A percentile compares a stretch with the other conserved stretches of the same genome.
Conservation (phyloP, 352 stramenopile genomes). For the Chrysophaeum taylorii region DNA sequence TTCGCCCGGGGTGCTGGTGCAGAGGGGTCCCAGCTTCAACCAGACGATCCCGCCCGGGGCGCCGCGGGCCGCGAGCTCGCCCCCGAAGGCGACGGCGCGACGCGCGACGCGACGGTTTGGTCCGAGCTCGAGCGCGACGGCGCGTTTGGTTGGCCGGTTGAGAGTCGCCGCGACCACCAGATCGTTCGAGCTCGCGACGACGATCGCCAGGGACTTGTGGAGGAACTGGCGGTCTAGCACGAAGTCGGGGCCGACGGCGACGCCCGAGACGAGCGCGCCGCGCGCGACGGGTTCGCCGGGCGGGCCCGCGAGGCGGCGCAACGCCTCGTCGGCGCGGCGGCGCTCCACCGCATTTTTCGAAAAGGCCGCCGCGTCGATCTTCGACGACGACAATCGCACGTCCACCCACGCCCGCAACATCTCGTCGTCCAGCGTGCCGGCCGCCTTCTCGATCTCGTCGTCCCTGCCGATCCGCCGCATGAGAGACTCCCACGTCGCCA, state of each 20-base stretch:
- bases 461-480: conserved; percentile 49
- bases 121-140: conserved; percentile 21
- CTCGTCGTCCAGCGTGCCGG: conserved; percentile 54
- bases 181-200: conserved; percentile 36
- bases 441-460: conserved; percentile 15
- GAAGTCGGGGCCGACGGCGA: conserved; percentile 26
- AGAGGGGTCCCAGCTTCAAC: background rate
- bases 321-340: background rate
- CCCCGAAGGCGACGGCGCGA: background rate
- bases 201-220: conserved; percentile 41
- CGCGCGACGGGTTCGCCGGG: too few relatives aligned
- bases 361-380: background rate
- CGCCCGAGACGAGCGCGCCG: background rate
- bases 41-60: background rate
- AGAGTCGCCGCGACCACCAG: conserved; percentile 35
- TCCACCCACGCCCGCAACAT: conserved; percentile 50
- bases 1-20: background rate
- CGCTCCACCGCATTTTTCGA: background rate
- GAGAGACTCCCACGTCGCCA: conserved; percentile 45
- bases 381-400: background rate
- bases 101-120: too few relatives aligned
- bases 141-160: conserved; percentile 30
- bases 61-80: background rate
- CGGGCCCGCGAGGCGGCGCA: too few relatives aligned
- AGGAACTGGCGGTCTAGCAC: conserved; percentile 47